phyloP scores from a whole-genome alignment of 2,329 filamentous ascomycete genomes.

The Exophiala phaeomuriformis region DNA sequence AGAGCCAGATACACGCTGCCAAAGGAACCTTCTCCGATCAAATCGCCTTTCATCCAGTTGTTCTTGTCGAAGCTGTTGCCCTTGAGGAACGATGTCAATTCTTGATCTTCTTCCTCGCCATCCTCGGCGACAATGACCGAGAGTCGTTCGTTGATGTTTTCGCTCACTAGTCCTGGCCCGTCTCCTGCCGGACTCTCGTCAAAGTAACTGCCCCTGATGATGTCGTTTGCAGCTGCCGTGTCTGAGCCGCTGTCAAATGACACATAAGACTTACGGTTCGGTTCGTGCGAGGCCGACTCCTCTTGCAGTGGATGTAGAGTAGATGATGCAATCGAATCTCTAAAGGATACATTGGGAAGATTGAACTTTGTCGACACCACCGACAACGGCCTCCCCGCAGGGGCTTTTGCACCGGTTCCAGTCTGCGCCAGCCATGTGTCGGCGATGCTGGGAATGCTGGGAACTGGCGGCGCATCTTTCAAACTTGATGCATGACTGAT shows the following conservation, averaged over 20 bases:
- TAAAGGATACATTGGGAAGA: conserved; percentile 57
- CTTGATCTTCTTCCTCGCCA: conserved; percentile 84
- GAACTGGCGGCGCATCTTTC: conserved; percentile 87
- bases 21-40: conserved; percentile 95
- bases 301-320: conserved; percentile 85
- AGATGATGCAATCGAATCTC: conserved; percentile 83
- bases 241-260: conserved; percentile 58
- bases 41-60: conserved; percentile 98
- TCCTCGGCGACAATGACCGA: conserved; percentile 81
- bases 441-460: conserved; percentile 63
- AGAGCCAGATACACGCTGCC: conserved; percentile 91
- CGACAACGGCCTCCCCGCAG: conserved; percentile 49
- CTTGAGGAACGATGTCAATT: conserved; percentile 79
- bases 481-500: conserved; percentile 87
- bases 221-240: conserved; percentile 61
- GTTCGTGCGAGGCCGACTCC: conserved; percentile 69
- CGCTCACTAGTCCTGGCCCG: conserved; percentile 38
- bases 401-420: conserved; percentile 43
- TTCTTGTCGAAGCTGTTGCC: conserved; percentile 93
- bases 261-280: conserved; percentile 93
- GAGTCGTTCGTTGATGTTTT: conserved; percentile 58
- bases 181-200: conserved; percentile 63
- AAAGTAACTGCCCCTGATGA: conserved; percentile 71
- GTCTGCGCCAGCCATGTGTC: conserved; percentile 76
- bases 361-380: conserved; percentile 48